Conservation (phyloP, 768 basidiomycete genomes). For the Kwoniella dejecticola region DNA sequence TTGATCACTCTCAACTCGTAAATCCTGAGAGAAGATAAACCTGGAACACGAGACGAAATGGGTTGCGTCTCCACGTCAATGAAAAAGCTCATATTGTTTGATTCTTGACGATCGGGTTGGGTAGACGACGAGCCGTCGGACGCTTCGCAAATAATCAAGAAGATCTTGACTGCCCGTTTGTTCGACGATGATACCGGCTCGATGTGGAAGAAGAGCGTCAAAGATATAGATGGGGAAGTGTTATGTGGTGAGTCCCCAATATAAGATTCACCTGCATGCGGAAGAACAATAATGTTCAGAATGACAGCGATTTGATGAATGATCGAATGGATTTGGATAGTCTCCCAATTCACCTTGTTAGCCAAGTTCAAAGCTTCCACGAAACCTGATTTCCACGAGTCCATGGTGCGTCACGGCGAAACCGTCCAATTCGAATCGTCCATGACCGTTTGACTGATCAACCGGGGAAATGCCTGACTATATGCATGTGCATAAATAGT, state of each 20-base stretch:
- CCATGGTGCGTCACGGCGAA: conserved; percentile 70
- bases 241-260: conserved; percentile 65
- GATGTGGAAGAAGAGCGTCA: conserved; percentile 86
- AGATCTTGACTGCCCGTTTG: conserved; percentile 75
- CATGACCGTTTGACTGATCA: not conserved
- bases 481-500: conserved; percentile 57
- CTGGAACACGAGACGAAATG: too few relatives aligned
- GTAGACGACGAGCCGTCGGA: conserved; percentile 80
- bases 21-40: too few relatives aligned
- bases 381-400: conserved; percentile 76
- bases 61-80: not conserved
- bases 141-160: conserved; percentile 71
- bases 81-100: not conserved
- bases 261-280: not conserved
- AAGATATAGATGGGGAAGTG: conserved; percentile 84
- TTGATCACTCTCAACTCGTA: too few relatives aligned
- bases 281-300: too few relatives aligned
- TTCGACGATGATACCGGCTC: conserved; percentile 60
- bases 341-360: conserved; percentile 90
- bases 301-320: not conserved
- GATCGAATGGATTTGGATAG: conserved; percentile 4
- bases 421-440: not conserved
- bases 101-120: not conserved
- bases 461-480: not conserved
- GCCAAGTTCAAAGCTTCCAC: conserved; percentile 77